Evolutionary conservation across 257 asterid species (phyloP), one percentile per base, ranked within the genome.

Genomic region (Coffea eugenioides): DNA sequence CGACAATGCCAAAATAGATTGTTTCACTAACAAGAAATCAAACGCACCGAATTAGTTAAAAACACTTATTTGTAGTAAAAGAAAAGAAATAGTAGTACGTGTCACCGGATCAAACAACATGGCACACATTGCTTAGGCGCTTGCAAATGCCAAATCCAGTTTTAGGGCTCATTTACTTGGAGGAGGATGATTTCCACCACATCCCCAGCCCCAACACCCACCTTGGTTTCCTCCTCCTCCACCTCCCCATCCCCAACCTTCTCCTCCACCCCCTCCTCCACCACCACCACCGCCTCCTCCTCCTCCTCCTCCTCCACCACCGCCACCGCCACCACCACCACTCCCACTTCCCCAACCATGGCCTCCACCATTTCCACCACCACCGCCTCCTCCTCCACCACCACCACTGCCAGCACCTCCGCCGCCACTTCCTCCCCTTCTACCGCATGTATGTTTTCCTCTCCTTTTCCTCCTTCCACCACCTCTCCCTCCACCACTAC

Each of bases 111-210:
- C 52, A 11, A 48, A 18, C 4, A 3, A 56, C 62, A 56, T n/a
- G 25, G 0, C n/a, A 56, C 2, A 8, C 5, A 56, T 4, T 18
- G 13, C 9, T 18, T 2, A 4, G n/a, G 64, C n/a, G 0, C 0
- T 5, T 13, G 64, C 64, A 56, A 5, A 8, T 48, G 51, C 1
- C 25, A 56, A 56, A 56, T 56, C 64, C 64, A 4, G 6, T 56
- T 56, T 12, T 3, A 4, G 25, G 14, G 6, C 73, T 77, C 69
- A 80, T 74, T 83, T 76, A 39, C 51, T 49, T 43, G 49, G 46
- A 31, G 80, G 77, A 23, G 88, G 86, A 45, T 80, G 82, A 36
- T 73, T 73, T 0, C 83, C 87, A 27, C 79, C 74, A 82, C 91
- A 84, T 54, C 91, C 85, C 67, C 84, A 71, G 12, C 84, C 86